phyloP scores from a whole-genome alignment of 2,329 filamentous ascomycete genomes.

The Penicillium nordicum region DNA sequence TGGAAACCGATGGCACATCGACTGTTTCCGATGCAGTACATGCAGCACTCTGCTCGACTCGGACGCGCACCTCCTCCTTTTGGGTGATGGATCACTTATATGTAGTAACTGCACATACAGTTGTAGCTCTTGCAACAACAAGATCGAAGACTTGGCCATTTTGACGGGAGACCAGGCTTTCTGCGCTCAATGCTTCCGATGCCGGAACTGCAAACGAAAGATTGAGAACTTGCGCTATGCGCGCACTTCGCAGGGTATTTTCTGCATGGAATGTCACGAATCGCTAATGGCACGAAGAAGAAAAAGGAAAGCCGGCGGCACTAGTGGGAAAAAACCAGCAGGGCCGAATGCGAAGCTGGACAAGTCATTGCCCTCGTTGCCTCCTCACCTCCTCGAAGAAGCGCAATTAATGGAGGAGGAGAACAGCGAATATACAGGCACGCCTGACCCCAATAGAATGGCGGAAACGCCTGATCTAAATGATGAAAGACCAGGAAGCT shows the following conservation, averaged over 20 bases:
- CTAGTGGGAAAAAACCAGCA: conserved; percentile 28
- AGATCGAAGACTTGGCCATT: conserved; percentile 97
- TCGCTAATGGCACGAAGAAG: conserved; percentile 88
- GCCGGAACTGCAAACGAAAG: conserved; percentile 96
- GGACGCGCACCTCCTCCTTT: conserved; percentile 91
- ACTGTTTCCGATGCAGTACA: conserved; percentile 97
- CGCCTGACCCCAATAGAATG: conserved; percentile 27
- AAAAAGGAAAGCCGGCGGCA: conserved; percentile 72
- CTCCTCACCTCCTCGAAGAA: conserved; percentile 64
- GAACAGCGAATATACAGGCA: conserved; percentile 62
- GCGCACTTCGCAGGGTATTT: conserved; percentile 94
- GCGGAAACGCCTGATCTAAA: conserved; percentile 18
- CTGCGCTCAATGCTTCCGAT: conserved; percentile 94
- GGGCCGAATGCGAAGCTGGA: conserved; percentile 66
- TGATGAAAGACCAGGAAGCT: conserved; percentile 22
- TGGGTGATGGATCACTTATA: conserved; percentile 95
- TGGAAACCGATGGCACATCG: conserved; percentile 96
- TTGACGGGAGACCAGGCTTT: conserved; percentile 97
- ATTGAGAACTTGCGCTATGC: conserved; percentile 98
- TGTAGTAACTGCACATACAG: conserved; percentile 99
- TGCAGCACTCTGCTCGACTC: conserved; percentile 95
- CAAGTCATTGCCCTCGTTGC: conserved; percentile 88
- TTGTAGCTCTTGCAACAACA: conserved; percentile 93
- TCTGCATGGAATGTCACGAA: conserved; percentile 99
- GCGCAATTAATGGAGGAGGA: conserved; percentile 59